Evolutionary conservation across 2,329 filamentous ascomycete genomes (phyloP).

Genomic region (Knufia petricola): DNA sequence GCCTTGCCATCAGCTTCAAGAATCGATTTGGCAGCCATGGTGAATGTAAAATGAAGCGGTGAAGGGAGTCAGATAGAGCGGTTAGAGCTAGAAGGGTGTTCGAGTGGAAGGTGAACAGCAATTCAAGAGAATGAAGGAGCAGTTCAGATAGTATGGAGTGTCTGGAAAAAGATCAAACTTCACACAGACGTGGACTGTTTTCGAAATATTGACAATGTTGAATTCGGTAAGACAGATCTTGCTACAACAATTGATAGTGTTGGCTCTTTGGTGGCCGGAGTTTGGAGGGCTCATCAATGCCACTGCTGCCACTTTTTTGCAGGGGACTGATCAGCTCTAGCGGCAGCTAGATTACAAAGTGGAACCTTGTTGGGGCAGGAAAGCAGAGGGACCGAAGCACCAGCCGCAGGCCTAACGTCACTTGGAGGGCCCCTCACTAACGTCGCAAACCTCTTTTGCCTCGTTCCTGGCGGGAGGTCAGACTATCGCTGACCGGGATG

Average conservation of each 20-base stretch:
- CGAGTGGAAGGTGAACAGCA: constrained; percentile 1
- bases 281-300: constrained; percentile 10
- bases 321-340: constrained; percentile 5
- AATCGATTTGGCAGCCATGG: constrained; percentile 94
- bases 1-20: constrained; percentile 99
- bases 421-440: background rate
- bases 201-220: constrained; percentile 8
- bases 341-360: background rate
- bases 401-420: constrained; percentile 2
- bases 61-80: constrained; percentile 15
- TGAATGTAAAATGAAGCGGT: constrained; percentile 28
- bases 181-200: background rate
- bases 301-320: constrained; percentile 8
- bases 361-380: constrained; percentile 8
- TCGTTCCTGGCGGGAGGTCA: constrained; percentile 3
- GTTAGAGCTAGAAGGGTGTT: constrained; percentile 16
- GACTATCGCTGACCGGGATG: background rate
- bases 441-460: background rate
- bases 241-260: constrained; percentile 9
- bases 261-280: constrained; percentile 6
- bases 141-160: background rate
- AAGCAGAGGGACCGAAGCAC: background rate
- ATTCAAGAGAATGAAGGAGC: constrained; percentile 4
- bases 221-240: background rate
- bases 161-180: background rate